Evolutionary conservation across 306 rosid species (phyloP).

Genomic region (Vigna angularis): DNA sequence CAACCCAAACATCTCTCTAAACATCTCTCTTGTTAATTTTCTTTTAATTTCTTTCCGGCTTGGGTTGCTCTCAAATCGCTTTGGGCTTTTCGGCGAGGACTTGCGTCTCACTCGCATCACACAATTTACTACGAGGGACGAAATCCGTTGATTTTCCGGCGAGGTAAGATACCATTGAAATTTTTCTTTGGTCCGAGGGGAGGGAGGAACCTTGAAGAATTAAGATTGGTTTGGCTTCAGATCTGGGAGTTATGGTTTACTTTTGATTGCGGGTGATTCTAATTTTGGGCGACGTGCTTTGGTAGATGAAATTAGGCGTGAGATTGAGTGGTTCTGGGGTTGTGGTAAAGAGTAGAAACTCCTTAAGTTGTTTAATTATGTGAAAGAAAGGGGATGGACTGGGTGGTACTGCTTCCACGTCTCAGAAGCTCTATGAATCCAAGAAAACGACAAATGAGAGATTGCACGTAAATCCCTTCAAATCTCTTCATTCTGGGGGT

Average conservation of each 20-base stretch:
- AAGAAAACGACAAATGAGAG: conserved; percentile 53
- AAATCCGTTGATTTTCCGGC: conserved; percentile 44
- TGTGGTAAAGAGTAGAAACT: conserved; percentile 70
- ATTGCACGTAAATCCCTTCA: too few relatives aligned
- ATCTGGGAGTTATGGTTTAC: conserved; percentile 71
- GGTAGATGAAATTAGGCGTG: conserved; percentile 69
- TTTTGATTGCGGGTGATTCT: conserved; percentile 45
- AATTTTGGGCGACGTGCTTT: conserved; percentile 39
- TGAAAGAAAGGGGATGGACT: conserved; percentile 69
- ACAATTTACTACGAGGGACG: conserved; percentile 37
- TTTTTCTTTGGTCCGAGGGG: conserved; percentile 43
- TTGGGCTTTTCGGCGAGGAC: conserved; percentile 35
- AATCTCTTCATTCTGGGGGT: too few relatives aligned
- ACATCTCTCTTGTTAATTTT: not conserved
- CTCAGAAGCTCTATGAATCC: conserved; percentile 52
- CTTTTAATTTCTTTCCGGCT: conserved; percentile 6
- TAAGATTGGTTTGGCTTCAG: conserved; percentile 50
- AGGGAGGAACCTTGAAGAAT: conserved; percentile 14
- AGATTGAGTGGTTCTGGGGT: conserved; percentile 80
- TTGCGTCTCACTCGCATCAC: conserved; percentile 22
- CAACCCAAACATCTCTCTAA: conserved; percentile 24
- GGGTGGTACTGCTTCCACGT: conserved; percentile 56
- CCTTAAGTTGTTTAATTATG: conserved; percentile 83
- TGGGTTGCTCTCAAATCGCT: conserved; percentile 32
- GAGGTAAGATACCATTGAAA: conserved; percentile 62